These are phyloP conservation scores for Globisporangium paroecandrum DNA, from an alignment of 352 stramenopile genomes.

Conservation along the genomic window DNA sequence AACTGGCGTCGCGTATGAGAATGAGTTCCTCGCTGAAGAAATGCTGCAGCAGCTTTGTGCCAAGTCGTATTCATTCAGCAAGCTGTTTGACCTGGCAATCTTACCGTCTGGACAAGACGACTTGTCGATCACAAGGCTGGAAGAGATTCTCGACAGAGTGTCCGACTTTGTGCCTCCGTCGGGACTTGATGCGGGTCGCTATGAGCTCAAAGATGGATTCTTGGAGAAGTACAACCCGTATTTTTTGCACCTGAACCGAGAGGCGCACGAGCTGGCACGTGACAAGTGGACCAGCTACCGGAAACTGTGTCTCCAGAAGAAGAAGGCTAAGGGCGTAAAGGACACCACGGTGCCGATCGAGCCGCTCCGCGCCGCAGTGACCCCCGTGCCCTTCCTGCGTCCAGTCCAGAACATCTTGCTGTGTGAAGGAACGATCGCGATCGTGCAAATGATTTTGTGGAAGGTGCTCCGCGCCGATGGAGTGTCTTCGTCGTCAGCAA, in stretches of 20 bases:
- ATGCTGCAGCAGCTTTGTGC: constrained; percentile 84
- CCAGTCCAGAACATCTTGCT: constrained; percentile 59
- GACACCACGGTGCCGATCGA: constrained; percentile 29
- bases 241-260: constrained; percentile 81
- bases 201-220: constrained; percentile 69
- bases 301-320: constrained; percentile 41
- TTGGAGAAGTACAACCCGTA: constrained; percentile 86
- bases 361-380: constrained; percentile 33
- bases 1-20: constrained; percentile 56
- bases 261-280: constrained; percentile 75
- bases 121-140: constrained; percentile 59
- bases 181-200: constrained; percentile 74
- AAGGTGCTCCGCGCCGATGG: constrained; percentile 33
- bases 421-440: constrained; percentile 60
- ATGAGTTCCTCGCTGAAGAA: constrained; percentile 76
- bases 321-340: constrained; percentile 17
- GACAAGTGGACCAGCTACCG: constrained; percentile 80
- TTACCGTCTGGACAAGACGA: constrained; percentile 82
- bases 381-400: constrained; percentile 48
- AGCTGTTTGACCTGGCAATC: constrained; percentile 76
- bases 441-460: constrained; percentile 70
- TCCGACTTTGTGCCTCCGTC: constrained; percentile 70
- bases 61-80: constrained; percentile 79
- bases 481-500: constrained; percentile 21
- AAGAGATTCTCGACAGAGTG: constrained; percentile 60